Evolutionary conservation across 768 basidiomycete genomes (phyloP).

Genomic region (Russula griseocarnosa): DNA sequence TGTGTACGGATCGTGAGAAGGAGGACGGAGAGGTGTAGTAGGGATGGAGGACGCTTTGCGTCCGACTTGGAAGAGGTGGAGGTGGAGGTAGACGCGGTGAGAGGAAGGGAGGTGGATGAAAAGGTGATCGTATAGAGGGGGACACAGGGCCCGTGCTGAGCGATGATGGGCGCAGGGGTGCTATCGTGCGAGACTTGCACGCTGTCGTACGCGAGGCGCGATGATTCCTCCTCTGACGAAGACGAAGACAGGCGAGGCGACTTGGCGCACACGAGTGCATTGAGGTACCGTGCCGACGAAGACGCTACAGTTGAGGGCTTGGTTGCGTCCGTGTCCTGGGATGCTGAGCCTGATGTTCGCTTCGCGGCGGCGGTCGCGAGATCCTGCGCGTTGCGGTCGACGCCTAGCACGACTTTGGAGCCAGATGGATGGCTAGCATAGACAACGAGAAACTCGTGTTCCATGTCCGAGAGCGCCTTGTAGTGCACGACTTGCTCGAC

Average conservation of each 20-base stretch:
- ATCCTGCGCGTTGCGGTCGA: constrained; percentile 27
- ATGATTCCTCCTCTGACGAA: neutral
- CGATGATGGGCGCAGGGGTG: constrained; percentile 20
- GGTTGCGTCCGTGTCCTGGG: neutral
- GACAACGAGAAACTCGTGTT: constrained; percentile 28
- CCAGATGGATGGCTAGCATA: constrained; percentile 19
- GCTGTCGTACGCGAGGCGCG: constrained; percentile 19
- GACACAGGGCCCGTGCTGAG: constrained; percentile 17
- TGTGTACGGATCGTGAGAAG: constrained; percentile 23
- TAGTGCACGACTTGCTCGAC: constrained; percentile 26
- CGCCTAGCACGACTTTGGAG: constrained; percentile 21
- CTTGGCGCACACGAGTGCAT: constrained; percentile 12
- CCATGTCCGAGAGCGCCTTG: constrained; percentile 26
- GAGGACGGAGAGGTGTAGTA: constrained; percentile 26
- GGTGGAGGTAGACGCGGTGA: neutral
- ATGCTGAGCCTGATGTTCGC: neutral
- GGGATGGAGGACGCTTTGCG: constrained; percentile 11
- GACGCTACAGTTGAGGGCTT: neutral
- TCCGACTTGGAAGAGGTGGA: neutral
- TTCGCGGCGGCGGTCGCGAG: neutral
- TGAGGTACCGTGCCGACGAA: constrained; percentile 17
- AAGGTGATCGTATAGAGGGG: constrained; percentile 25
- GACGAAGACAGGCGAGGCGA: neutral
- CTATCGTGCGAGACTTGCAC: constrained; percentile 28
- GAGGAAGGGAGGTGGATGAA: neutral